Base-by-base conservation (phyloP, 805 yeast species). In the Yamadazyma takamatsuzukensis region DNA sequence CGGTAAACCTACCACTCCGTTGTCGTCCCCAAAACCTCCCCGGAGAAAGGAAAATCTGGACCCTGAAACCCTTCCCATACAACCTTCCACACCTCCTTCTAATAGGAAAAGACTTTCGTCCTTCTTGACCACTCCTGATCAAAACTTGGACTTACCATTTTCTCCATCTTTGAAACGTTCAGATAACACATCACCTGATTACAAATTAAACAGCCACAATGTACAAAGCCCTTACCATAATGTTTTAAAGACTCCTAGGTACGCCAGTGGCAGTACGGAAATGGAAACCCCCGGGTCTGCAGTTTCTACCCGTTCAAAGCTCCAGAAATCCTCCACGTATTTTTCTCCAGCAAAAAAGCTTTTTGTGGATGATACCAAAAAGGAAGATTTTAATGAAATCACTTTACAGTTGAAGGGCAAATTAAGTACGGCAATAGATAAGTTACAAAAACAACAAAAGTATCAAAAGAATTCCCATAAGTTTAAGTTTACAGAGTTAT, bases 81-180 rank as follows among this genome's bases (percentile, higher is more conserved):
- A 48, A 10, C 62, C 64, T 9, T 34, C 53, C 12, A 55, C 62
- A 10, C 68, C 61, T 9, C 61, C 59, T 15, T 37, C 53, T 28
- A 51, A 25, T 30, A 43, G 28, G 21, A 40, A 47, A 33, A 44
- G 66, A 17, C 39, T 56, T 11, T 56, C 63, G 34, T 52, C 56
- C 7, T 55, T 50, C 29, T 48, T 64, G 19, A 45, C 53, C 18
- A 64, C 70, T 3, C 70, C 71, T 1, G 70, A 64, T 21, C 64
- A 57, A 26, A 36, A 41, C 13, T 45, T 47, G 18, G 54, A 51
- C 21, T 37, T 62, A 14, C 70, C 70, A 23, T 54, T 61, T 33
- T 55, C 67, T 8, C 72, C 72, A 4, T 53, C 63, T n/a, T 41
- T 57, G 30, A 65, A 65, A 36, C 43, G 70, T 16, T 48, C 59